A percentile compares a stretch with the other conserved stretches of the same genome.
Evolutionary conservation across 2,329 filamentous ascomycete species (phyloP).

Genomic region (Aspergillus tanneri): DNA sequence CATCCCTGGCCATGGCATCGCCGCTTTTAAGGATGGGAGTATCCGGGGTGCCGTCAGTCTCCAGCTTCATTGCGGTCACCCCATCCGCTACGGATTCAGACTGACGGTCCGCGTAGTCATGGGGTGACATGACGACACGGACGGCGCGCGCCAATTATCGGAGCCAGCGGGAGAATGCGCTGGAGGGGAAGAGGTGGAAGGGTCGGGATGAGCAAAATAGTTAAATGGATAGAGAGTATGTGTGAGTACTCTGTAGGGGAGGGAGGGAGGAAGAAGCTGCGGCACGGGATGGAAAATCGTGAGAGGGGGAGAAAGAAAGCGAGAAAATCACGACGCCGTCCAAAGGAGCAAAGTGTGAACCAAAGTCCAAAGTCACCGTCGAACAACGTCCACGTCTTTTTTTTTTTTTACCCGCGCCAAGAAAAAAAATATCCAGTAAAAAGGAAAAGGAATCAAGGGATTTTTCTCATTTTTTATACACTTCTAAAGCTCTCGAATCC

Average conservation of each 20-base stretch:
- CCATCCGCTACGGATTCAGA: slow-evolving; percentile 36
- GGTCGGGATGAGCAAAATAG: background rate
- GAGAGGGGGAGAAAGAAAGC: slow-evolving; percentile 4
- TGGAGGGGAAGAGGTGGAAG: slow-evolving; percentile 2
- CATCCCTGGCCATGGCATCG: slow-evolving; percentile 22
- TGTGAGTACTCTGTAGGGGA: background rate
- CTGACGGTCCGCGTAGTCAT: slow-evolving; percentile 43
- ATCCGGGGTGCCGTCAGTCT: slow-evolving; percentile 27
- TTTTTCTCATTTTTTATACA: slow-evolving; percentile 6
- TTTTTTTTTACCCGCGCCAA: slow-evolving; percentile 6
- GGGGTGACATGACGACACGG: slow-evolving; percentile 44
- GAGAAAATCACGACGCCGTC: slow-evolving; percentile 7
- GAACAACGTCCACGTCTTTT: slow-evolving; percentile 9
- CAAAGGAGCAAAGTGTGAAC: slow-evolving; percentile 6
- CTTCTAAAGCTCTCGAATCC: background rate
- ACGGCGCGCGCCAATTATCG: slow-evolving; percentile 25
- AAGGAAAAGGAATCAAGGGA: slow-evolving; percentile 8
- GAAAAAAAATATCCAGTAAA: slow-evolving; percentile 4
- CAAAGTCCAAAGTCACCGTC: slow-evolving; percentile 7
- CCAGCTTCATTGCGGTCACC: slow-evolving; percentile 38
- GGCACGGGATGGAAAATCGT: background rate
- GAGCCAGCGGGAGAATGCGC: slow-evolving; percentile 18
- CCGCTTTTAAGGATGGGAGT: slow-evolving; percentile 26
- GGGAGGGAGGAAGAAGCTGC: slow-evolving; percentile 1
- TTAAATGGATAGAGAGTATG: background rate